phyloP scores from a whole-genome alignment of 257 asterid genomes.

The Thymus quinquecostatus region DNA sequence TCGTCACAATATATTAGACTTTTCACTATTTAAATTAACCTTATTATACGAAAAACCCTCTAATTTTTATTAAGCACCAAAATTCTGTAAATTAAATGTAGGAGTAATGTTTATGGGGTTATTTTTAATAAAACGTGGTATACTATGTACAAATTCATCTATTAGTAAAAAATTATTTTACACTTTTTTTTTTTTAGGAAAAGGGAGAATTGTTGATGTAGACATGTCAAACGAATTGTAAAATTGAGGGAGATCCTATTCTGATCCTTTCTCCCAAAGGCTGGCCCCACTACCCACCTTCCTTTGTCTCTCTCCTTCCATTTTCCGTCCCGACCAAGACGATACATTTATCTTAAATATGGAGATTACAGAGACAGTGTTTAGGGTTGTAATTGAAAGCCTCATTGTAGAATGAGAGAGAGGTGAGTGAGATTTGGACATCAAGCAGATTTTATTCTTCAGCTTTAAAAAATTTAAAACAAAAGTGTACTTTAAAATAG shows the following conservation, averaged over 20 bases:
- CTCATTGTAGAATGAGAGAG: background rate
- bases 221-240: conserved; percentile 56
- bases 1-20: no score
- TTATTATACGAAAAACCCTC: no score
- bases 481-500: conserved; percentile 9
- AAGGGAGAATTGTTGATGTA: conserved; percentile 38
- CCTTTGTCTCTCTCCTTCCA: background rate
- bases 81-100: no score
- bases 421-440: conserved; percentile 15
- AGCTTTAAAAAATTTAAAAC: background rate
- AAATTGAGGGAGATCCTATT: conserved; percentile 61
- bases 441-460: conserved; percentile 21
- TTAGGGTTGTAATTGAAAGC: background rate
- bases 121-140: no score
- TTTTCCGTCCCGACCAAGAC: no score
- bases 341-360: no score
- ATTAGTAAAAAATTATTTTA: no score
- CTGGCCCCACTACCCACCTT: conserved; percentile 30
- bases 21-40: no score
- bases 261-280: conserved; percentile 27
- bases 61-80: no score
- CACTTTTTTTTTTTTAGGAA: no score
- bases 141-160: no score
- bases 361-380: background rate
- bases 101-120: no score